These are phyloP conservation scores for Hypoxylon sp. DNA, from an alignment of 2,329 filamentous ascomycete species.

Conservation along the genomic window DNA sequence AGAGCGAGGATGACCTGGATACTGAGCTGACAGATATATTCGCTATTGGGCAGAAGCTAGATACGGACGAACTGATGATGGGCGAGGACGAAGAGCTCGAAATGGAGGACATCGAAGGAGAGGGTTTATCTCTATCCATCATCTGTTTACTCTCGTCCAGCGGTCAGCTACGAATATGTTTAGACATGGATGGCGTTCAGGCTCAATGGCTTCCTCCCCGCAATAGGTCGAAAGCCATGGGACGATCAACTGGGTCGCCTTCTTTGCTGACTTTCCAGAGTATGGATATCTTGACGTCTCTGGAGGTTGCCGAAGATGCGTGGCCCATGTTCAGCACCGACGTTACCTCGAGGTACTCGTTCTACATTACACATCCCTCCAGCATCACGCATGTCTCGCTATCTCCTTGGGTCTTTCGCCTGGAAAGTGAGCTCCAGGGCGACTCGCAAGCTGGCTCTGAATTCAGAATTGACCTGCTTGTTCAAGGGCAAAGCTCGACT, in stretches of 20 bases:
- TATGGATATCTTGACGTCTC: constrained; percentile 64
- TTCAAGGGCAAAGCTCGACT: constrained; percentile 63
- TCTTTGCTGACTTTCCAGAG: constrained; percentile 68
- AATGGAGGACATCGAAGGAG: constrained; percentile 62
- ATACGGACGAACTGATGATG: constrained; percentile 66
- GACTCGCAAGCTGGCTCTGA: constrained; percentile 66
- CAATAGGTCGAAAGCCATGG: constrained; percentile 55
- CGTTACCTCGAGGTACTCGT: constrained; percentile 67
- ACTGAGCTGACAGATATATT: constrained; percentile 67
- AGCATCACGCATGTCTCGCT: constrained; percentile 68
- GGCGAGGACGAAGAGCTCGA: constrained; percentile 71
- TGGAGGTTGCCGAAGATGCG: constrained; percentile 62
- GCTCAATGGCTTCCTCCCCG: constrained; percentile 71
- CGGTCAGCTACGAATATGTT: constrained; percentile 67
- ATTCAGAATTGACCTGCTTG: constrained; percentile 67
- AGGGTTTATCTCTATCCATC: constrained; percentile 67
- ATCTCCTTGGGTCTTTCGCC: constrained; percentile 68
- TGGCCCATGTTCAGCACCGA: constrained; percentile 72
- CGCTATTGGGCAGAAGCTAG: constrained; percentile 68
- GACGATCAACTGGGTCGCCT: constrained; percentile 53
- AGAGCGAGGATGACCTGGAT: constrained; percentile 63
- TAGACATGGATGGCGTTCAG: constrained; percentile 68
- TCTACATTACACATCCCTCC: constrained; percentile 68
- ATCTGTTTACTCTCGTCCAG: constrained; percentile 68
- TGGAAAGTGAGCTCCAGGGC: constrained; percentile 66